Evolutionary conservation across 257 asterid species (phyloP).

Genomic region (Capsicum baccatum): DNA sequence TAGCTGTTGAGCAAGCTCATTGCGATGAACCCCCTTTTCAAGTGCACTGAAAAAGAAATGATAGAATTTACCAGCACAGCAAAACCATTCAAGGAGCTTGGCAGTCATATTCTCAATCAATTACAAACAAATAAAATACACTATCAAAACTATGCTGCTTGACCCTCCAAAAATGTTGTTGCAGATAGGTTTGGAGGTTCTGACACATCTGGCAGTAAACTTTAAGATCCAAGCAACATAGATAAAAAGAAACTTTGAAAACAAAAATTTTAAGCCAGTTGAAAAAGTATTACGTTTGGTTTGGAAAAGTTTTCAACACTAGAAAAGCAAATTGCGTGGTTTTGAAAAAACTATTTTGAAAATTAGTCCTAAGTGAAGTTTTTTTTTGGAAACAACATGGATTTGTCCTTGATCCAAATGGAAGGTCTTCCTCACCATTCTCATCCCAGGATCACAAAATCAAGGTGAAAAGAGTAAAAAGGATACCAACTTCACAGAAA

Average conservation of each 20-base stretch:
- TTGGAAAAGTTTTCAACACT: neutral
- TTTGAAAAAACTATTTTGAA: neutral
- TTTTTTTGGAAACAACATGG: neutral
- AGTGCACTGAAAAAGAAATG: conserved; percentile 52
- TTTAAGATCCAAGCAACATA: neutral
- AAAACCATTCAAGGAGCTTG: conserved; percentile 4
- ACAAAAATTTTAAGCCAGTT: neutral
- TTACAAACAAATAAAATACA: conserved; percentile 8
- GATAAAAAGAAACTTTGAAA: neutral
- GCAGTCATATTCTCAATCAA: conserved; percentile 12
- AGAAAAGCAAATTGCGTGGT: neutral
- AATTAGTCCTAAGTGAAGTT: neutral
- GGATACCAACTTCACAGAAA: neutral
- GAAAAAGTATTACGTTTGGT: neutral
- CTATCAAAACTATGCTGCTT: neutral
- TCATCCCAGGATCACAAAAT: neutral
- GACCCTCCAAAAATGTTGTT: neutral
- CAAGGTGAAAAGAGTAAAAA: neutral
- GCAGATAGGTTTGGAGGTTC: neutral
- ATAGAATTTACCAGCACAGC: neutral
- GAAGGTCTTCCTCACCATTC: neutral
- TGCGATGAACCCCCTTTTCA: conserved; percentile 67
- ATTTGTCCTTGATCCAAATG: conserved; percentile 7
- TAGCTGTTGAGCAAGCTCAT: conserved; percentile 59
- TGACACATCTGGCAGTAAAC: neutral